These are phyloP conservation scores for Trypanosoma rangeli DNA, from an alignment of 208 protist genomes.

Conservation along the genomic window DNA sequence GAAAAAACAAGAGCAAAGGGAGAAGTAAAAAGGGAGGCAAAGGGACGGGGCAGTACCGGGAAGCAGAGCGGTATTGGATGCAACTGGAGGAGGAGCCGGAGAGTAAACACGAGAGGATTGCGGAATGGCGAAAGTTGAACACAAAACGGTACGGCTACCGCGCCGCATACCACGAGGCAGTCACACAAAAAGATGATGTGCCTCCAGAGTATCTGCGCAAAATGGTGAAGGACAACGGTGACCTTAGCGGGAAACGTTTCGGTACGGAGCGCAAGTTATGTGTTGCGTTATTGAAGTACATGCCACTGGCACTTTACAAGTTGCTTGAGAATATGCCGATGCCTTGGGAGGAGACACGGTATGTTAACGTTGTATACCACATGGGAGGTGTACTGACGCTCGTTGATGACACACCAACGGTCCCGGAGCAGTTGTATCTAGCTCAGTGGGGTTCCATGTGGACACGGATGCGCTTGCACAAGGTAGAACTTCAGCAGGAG, in stretches of 20 bases:
- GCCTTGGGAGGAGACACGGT: slow-evolving; percentile 96
- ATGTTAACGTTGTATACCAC: slow-evolving; percentile 99
- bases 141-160: slow-evolving; percentile 73
- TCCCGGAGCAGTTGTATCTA: slow-evolving; percentile 99
- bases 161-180: slow-evolving; percentile 60
- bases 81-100: slow-evolving; percentile 25
- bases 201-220: slow-evolving; percentile 99
- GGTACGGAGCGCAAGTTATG: slow-evolving; percentile 99
- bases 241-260: slow-evolving; percentile 98
- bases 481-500: slow-evolving; percentile 88
- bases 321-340: slow-evolving; percentile 99
- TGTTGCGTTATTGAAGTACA: slow-evolving; percentile 99
- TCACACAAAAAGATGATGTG: slow-evolving; percentile 74
- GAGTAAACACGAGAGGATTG: slow-evolving; percentile 39
- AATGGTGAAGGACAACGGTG: slow-evolving; percentile 99
- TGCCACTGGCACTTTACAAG: slow-evolving; percentile 99
- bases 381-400: slow-evolving; percentile 99
- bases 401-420: slow-evolving; percentile 99
- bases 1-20: background rate
- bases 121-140: slow-evolving; percentile 73
- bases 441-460: slow-evolving; percentile 99
- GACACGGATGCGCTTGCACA: slow-evolving; percentile 99
- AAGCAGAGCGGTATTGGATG: background rate
- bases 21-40: slow-evolving; percentile 1
- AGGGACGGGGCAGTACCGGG: background rate